These are phyloP conservation scores for Kurtzmaniella natalensis DNA, from an alignment of 1,139 yeast species.

Conservation along the genomic window DNA sequence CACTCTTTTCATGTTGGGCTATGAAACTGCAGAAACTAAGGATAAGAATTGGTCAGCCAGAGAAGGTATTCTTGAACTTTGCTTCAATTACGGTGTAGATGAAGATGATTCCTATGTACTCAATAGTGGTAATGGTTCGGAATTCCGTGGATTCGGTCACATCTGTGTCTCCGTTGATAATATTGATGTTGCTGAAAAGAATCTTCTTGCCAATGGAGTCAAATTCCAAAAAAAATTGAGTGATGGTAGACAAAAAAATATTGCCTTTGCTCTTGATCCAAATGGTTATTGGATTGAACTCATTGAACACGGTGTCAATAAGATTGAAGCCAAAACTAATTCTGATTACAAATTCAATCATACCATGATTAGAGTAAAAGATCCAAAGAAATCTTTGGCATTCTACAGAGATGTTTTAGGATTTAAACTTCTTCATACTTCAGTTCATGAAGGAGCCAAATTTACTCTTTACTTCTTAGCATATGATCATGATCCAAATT, in stretches of 20 bases:
- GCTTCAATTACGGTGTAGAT: conserved; percentile 77
- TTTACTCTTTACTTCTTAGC: conserved; percentile 86
- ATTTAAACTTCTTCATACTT: conserved; percentile 59
- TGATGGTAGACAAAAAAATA: conserved; percentile 89
- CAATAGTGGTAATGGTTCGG: conserved; percentile 80
- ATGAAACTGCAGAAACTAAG: conserved; percentile 41
- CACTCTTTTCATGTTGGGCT: conserved; percentile 66
- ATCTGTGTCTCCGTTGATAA: conserved; percentile 84
- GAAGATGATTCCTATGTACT: conserved; percentile 52
- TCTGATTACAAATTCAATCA: conserved; percentile 71
- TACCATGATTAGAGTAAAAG: conserved; percentile 89
- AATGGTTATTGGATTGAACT: conserved; percentile 97
- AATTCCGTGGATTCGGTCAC: conserved; percentile 91
- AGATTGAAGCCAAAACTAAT: conserved; percentile 36
- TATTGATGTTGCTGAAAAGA: conserved; percentile 56
- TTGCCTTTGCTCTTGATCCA: conserved; percentile 93
- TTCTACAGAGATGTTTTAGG: conserved; percentile 81
- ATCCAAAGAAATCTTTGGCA: conserved; percentile 66
- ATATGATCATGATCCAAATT: conserved; percentile 44
- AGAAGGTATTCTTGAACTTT: conserved; percentile 78
- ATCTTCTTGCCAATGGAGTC: conserved; percentile 58
- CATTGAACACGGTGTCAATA: conserved; percentile 54
- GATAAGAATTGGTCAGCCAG: conserved; percentile 51
- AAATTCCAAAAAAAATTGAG: conserved; percentile 73
- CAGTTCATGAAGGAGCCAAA: conserved; percentile 61